These are phyloP conservation scores for Chytriomyces sp. DNA, from an alignment of 192 early-diverging fungal species.

Conservation along the genomic window DNA sequence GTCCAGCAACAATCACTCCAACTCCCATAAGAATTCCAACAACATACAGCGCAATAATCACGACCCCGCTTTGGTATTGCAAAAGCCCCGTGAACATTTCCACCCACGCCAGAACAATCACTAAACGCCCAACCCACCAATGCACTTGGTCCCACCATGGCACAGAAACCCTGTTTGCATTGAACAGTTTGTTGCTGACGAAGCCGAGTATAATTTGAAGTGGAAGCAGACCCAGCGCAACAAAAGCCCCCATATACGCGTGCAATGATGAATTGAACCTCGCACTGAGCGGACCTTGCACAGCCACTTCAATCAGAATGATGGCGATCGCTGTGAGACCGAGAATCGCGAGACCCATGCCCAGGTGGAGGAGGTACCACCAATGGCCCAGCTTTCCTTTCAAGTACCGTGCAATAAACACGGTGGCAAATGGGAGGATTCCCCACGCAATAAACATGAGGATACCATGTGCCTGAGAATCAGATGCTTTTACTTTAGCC, in stretches of 20 bases:
- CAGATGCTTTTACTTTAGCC: not conserved
- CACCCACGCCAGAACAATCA: slow-evolving; percentile 17
- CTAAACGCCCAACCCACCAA: slow-evolving; percentile 53
- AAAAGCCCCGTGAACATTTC: slow-evolving; percentile 1
- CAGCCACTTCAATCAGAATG: slow-evolving; percentile 30
- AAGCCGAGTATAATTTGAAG: slow-evolving; percentile 45
- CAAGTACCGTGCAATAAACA: slow-evolving; percentile 50
- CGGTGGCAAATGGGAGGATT: slow-evolving; percentile 38
- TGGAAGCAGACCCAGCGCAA: slow-evolving; percentile 14
- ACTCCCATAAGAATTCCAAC: slow-evolving; percentile 9
- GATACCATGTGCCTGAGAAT: slow-evolving; percentile 34
- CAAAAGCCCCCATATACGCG: slow-evolving; percentile 10
- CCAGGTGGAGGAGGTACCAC: slow-evolving; percentile 48
- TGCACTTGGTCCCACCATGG: slow-evolving; percentile 56
- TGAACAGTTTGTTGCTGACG: slow-evolving; percentile 38
- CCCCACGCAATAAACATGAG: slow-evolving; percentile 49
- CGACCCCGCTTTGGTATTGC: slow-evolving; percentile 1
- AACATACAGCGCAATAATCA: slow-evolving; percentile 5
- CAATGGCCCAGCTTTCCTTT: slow-evolving; percentile 43
- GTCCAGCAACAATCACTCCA: slow-evolving; percentile 14
- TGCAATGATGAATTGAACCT: slow-evolving; percentile 25
- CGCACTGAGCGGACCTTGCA: not conserved
- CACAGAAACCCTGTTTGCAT: slow-evolving; percentile 24
- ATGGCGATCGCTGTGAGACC: slow-evolving; percentile 28
- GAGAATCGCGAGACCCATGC: slow-evolving; percentile 39